Conservation (phyloP, 345 rosid genomes). For the Physaria fendleri region DNA sequence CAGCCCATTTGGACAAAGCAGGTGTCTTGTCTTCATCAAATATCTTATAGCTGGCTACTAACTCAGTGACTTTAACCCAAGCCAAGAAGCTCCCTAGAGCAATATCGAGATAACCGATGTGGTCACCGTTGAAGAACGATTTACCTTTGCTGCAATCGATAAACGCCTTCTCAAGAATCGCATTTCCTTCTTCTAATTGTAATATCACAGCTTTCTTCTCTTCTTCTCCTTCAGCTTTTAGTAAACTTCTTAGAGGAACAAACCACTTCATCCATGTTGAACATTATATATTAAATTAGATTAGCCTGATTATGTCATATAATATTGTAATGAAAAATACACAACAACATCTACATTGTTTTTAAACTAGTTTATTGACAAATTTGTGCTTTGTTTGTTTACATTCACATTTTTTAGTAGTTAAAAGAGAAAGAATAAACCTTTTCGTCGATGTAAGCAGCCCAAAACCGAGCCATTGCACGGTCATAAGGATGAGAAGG, state of each 20-base stretch:
- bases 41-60: slow-evolving; percentile 26
- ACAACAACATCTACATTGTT: neutral
- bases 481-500: slow-evolving; percentile 57
- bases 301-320: neutral
- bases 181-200: slow-evolving; percentile 32
- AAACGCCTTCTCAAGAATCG: slow-evolving; percentile 50
- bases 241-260: slow-evolving; percentile 22
- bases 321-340: neutral
- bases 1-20: slow-evolving; percentile 49
- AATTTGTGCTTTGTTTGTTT: too few species aligned
- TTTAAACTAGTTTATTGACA: neutral
- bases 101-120: slow-evolving; percentile 60
- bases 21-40: slow-evolving; percentile 49
- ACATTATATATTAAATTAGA: neutral
- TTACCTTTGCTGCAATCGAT: slow-evolving; percentile 51
- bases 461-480: slow-evolving; percentile 66
- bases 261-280: too few species aligned
- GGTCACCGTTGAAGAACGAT: slow-evolving; percentile 61
- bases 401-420: too few species aligned
- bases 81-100: slow-evolving; percentile 58
- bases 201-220: slow-evolving; percentile 32
- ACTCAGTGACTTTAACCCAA: slow-evolving; percentile 55
- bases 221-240: slow-evolving; percentile 34
- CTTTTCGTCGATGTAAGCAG: slow-evolving; percentile 51
- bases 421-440: slow-evolving; percentile 18